Evolutionary conservation across 805 yeast species (phyloP).

Genomic region (Saccharomycopsis fodiens): DNA sequence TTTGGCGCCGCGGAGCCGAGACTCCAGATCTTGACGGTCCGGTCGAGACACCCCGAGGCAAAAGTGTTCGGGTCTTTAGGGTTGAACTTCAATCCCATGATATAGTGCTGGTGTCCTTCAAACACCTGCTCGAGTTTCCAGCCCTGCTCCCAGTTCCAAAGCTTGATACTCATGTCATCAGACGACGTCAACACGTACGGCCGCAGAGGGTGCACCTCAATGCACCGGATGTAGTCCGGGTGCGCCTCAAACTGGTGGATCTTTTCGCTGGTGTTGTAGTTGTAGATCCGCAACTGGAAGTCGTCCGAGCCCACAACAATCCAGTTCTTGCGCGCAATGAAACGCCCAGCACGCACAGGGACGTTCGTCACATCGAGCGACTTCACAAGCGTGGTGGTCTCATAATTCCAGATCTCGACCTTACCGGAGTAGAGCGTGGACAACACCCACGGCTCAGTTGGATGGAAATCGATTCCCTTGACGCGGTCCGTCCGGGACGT

Average conservation of each 20-base stretch:
- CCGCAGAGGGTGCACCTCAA: conserved; percentile 91
- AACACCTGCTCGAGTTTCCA: conserved; percentile 88
- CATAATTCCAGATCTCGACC: conserved; percentile 91
- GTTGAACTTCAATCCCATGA: conserved; percentile 90
- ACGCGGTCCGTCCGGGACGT: conserved; percentile 93
- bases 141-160: conserved; percentile 96
- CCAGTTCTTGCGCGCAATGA: conserved; percentile 96
- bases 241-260: conserved; percentile 95
- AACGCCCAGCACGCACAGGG: conserved; percentile 93
- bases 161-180: conserved; percentile 84
- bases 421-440: conserved; percentile 87
- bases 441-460: conserved; percentile 94
- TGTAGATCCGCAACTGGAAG: conserved; percentile 86
- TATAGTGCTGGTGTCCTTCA: conserved; percentile 94
- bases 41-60: conserved; percentile 94
- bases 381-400: conserved; percentile 75
- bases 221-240: conserved; percentile 89
- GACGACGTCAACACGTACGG: conserved; percentile 84
- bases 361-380: conserved; percentile 91
- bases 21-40: conserved; percentile 96
- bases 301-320: conserved; percentile 94
- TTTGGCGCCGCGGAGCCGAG: conserved; percentile 82
- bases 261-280: conserved; percentile 93
- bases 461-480: conserved; percentile 97
- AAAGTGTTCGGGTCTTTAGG: conserved; percentile 97